Conservation (phyloP, 768 basidiomycete genomes). For the Russula virescens region DNA sequence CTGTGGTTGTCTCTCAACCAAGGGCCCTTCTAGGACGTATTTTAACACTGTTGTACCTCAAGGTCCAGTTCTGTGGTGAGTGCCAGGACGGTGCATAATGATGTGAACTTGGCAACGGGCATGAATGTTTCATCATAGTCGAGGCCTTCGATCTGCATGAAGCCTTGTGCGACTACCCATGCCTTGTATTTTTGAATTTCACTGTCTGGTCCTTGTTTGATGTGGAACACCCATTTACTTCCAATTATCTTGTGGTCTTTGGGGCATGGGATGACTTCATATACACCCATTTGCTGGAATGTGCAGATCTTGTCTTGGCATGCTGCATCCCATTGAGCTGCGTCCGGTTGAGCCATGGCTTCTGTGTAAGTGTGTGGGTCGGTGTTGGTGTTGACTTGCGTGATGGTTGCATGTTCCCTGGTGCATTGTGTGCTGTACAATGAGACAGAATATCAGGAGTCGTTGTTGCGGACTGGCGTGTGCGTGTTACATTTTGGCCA, state of each 20-base stretch:
- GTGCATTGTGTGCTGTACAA: not conserved
- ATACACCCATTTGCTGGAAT: slow-evolving; percentile 17
- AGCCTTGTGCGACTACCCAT: slow-evolving; percentile 36
- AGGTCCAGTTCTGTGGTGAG: too few relatives aligned
- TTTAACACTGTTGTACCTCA: not conserved
- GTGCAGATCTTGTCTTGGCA: not conserved
- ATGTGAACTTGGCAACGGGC: too few relatives aligned
- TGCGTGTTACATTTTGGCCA: not conserved
- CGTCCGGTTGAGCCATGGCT: too few relatives aligned
- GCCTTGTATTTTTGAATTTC: slow-evolving; percentile 32
- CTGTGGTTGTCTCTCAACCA: too few relatives aligned
- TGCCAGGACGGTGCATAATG: not conserved
- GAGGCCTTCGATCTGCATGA: slow-evolving; percentile 33
- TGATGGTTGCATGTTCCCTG: not conserved
- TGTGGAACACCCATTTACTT: slow-evolving; percentile 31
- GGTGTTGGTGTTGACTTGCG: too few relatives aligned
- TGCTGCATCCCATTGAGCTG: not conserved
- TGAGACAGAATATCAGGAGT: not conserved
- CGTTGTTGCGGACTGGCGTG: not conserved
- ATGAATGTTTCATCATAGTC: slow-evolving; percentile 26
- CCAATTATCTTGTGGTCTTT: slow-evolving; percentile 28
- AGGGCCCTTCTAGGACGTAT: not conserved
- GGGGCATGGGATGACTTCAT: slow-evolving; percentile 24
- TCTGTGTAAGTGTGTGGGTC: not conserved
- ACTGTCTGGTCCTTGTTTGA: slow-evolving; percentile 32